phyloP scores from a whole-genome alignment of 176 grass and related monocot genomes.

The Ampelocalamus luodianensis region DNA sequence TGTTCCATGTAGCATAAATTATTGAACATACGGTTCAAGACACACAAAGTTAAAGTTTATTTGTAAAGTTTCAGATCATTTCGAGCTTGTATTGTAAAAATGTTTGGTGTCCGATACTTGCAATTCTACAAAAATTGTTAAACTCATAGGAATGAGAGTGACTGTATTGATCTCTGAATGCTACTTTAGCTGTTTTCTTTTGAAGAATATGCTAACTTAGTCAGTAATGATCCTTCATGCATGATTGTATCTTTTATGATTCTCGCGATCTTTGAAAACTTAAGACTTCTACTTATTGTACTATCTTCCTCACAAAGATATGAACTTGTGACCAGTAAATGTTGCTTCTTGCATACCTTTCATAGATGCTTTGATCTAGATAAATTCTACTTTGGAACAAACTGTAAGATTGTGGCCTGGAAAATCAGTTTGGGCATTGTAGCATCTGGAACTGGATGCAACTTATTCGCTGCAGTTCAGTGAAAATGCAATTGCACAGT shows the following conservation, averaged over 20 bases:
- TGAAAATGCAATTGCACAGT: no score
- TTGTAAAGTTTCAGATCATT: no score
- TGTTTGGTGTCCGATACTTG: slow-evolving; percentile 19
- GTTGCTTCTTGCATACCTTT: not conserved
- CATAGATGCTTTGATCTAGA: slow-evolving; percentile 16
- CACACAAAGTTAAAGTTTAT: no score
- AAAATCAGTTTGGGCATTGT: slow-evolving; percentile 2
- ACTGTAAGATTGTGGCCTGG: slow-evolving; percentile 12
- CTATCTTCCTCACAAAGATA: no score
- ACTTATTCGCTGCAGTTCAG: no score
- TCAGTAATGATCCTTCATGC: not conserved
- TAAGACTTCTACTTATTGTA: not conserved
- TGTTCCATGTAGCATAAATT: no score
- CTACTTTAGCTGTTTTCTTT: not conserved
- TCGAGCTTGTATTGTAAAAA: no score
- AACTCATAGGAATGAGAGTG: not conserved
- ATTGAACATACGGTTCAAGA: no score
- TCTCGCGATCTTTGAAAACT: not conserved
- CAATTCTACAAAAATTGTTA: not conserved
- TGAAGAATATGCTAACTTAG: no score
- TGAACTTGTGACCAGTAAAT: slow-evolving; percentile 24
- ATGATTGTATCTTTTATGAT: slow-evolving; percentile 22
- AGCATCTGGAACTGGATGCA: no score
- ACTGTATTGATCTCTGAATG: slow-evolving; percentile 22
- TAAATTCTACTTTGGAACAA: slow-evolving; percentile 19